Evolutionary conservation across 352 stramenopile species (phyloP).

Genomic region (Phytophthora cactorum): DNA sequence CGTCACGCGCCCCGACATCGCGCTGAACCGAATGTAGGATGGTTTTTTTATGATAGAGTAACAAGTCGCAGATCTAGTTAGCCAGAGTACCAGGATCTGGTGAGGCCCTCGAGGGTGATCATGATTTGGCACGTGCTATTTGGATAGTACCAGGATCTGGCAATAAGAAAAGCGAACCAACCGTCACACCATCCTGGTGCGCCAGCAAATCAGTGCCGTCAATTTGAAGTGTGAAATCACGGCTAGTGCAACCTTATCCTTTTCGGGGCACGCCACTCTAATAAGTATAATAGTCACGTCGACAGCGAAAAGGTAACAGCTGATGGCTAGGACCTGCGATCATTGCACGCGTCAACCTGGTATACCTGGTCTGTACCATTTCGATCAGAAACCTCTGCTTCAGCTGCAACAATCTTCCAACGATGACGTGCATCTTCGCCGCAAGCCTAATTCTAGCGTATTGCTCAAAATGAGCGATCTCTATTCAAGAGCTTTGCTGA

Average conservation of each 20-base stretch:
- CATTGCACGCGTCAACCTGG: not conserved
- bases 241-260: constrained; percentile 2
- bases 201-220: not conserved
- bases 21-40: too few relatives aligned
- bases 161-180: not conserved
- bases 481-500: not conserved
- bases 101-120: too few relatives aligned
- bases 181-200: not conserved
- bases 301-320: constrained; percentile 4
- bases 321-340: not conserved
- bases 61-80: too few relatives aligned
- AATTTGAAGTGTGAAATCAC: not conserved
- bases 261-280: not conserved
- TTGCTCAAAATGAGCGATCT: constrained; percentile 1
- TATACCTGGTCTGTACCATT: constrained; percentile 8
- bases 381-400: constrained; percentile 9
- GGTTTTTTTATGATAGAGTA: too few relatives aligned
- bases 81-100: too few relatives aligned
- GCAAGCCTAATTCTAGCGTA: not conserved
- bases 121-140: too few relatives aligned
- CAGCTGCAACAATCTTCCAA: constrained; percentile 1
- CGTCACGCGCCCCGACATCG: too few relatives aligned
- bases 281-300: not conserved
- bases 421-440: not conserved
- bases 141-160: too few relatives aligned